Base-by-base conservation (phyloP, 2,329 filamentous ascomycete species). In the Exophiala alcalophila region DNA sequence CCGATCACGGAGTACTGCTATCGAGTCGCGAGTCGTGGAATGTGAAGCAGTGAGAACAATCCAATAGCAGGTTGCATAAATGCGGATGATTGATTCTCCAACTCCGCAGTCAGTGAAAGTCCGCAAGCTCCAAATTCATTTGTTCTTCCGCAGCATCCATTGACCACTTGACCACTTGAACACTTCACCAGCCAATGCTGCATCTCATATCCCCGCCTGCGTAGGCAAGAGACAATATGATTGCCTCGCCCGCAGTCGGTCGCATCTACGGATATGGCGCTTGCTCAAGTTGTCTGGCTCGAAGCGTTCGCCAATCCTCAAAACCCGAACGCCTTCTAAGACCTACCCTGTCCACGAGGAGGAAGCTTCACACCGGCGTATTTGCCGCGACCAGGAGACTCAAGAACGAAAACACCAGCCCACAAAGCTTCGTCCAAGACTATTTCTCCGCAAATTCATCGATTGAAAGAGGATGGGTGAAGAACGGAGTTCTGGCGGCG, bases 391-490 rank as follows among this genome's bases (percentile, higher is more conserved):
- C 32, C 39, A 31, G 16, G 29, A 25, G 33, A 34, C 18, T 42
- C 32, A 25, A 33, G 47, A 36, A 40, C 15, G 20, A 25, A 28
- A 10, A 33, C 34, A 26, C 28, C 12, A 36, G 31, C 44, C 45
- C 53, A 5, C 50, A 54, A 30, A 44, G 34, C 16, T 56, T 55
- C 15, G 39, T 57, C n/a, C 44, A 49, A 15, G 42, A 57, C 25
- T 58, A 57, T 34, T 58, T 58, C 44, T 58, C 54, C 8, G 54
- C 54, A 25, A 58, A 58, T 37, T 49, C 31, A 14, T 54, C 53
- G 2, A 51, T 57, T 20, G 53, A 57, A 35, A 42, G 50, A 47
- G 52, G 52, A 29, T 57, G 55, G 55, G 27, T 57, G 20, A 53
- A 47, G 16, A 56, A 48, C 38, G 46, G 52, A 12, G 34, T 56